Evolutionary conservation across 805 yeast genomes (phyloP), one percentile per base, ranked within the genome.

Genomic region (Blastobotrys peoriensis): DNA sequence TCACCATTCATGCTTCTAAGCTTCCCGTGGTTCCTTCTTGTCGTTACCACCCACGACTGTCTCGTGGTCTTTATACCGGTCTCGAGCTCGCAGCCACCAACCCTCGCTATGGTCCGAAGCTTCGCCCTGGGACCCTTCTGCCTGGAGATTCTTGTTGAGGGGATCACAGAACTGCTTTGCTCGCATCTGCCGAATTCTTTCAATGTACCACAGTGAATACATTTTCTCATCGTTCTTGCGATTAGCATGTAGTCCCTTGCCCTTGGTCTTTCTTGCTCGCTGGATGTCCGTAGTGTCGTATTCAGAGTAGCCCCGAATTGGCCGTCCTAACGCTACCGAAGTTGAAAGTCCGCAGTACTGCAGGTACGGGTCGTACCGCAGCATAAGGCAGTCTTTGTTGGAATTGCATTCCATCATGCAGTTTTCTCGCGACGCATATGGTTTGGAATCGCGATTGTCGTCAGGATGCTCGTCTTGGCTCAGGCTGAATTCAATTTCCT

Each of bases 101-200:
- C 63, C 62, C 33, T 60, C 64, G 33, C 52, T 50, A 43, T 54
- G 62, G 44, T 60, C 64, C 4, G 47, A 46, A 5, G 49, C 43
- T 1, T 58, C 60, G 33, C 50, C 46, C 37, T 50, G 46, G 19
- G 38, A 35, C 30, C 62, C 64, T 27, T 60, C 63, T 3, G 47
- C 48, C 9, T 36, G 38, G 13, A 37, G 34, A 43, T 57, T 54
- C 2, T 35, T 36, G 38, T 43, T 33, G 19, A 58, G 51, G 2
- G 46, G 41, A 41, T 60, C 64, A 46, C 64, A 60, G 13, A 22
- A 6, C 37, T 47, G 34, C 5, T 46, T 37, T 16, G 37, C 25
- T 3, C 64, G 53, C 62, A 59, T 57, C 4, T 44, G 46, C 2
- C 52, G 45, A 15, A 59, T 46, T 3, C 64, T 53, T 18, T 54